phyloP scores from a whole-genome alignment of 139 green algal species.

The Picochlorum sp. region DNA sequence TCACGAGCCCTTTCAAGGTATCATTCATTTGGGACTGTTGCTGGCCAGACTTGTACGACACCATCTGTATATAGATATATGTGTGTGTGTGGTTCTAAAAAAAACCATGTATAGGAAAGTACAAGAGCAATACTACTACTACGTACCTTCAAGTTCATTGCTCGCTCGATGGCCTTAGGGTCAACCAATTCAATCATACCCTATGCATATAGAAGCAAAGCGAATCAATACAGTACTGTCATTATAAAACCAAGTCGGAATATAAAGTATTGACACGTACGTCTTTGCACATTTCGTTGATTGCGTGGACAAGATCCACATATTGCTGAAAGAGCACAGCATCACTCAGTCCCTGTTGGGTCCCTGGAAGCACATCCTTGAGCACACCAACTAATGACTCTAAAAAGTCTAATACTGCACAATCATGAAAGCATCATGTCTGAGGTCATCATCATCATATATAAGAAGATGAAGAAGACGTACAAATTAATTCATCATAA shows the following conservation, averaged over 20 bases:
- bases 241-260: too few relatives aligned
- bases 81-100: neutral
- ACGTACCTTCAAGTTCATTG: slow-evolving; percentile 19
- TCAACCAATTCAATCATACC: slow-evolving; percentile 21
- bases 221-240: too few relatives aligned
- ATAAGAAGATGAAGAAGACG: slow-evolving; percentile 5
- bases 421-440: neutral
- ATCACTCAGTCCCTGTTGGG: slow-evolving; percentile 10
- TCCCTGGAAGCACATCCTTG: slow-evolving; percentile 31
- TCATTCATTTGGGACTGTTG: too few relatives aligned
- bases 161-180: slow-evolving; percentile 17
- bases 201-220: neutral
- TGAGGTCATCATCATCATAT: neutral
- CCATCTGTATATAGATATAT: neutral
- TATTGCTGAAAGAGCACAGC: slow-evolving; percentile 25
- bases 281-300: slow-evolving; percentile 29
- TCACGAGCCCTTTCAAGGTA: neutral
- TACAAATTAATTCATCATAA: slow-evolving; percentile 63
- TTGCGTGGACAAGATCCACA: slow-evolving; percentile 4
- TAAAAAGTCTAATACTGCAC: slow-evolving; percentile 45
- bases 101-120: neutral
- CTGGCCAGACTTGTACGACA: too few relatives aligned
- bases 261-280: neutral
- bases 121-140: neutral
- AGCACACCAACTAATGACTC: slow-evolving; percentile 40